Percentiles rank a stretch among this genome's conserved stretches.
Conservation (phyloP, 305 asterid genomes). For the Fraxinus angustifolia region DNA sequence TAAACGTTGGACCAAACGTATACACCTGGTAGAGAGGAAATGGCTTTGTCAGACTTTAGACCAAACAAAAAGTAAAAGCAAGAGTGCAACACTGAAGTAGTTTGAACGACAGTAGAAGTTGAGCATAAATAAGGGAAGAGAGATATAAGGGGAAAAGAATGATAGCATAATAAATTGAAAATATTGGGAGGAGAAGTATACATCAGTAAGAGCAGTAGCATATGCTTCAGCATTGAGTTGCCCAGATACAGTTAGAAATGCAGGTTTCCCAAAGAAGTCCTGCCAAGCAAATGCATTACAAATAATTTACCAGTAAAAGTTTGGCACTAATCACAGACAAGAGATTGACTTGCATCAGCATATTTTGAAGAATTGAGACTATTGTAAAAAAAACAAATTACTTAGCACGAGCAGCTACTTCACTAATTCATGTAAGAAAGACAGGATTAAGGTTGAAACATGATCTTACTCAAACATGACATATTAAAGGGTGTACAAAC, state of each 20-base stretch:
- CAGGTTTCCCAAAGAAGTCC: slow-evolving; percentile 97
- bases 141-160: slow-evolving; percentile 10
- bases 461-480: neutral
- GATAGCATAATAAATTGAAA: slow-evolving; percentile 22
- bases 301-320: slow-evolving; percentile 8
- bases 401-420: neutral
- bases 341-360: slow-evolving; percentile 12
- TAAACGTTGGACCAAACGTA: slow-evolving; percentile 97
- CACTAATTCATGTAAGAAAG: neutral
- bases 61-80: neutral
- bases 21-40: slow-evolving; percentile 62
- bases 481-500: neutral
- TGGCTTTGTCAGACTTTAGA: slow-evolving; percentile 19
- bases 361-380: neutral
- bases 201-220: slow-evolving; percentile 96
- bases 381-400: neutral
- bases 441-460: neutral
- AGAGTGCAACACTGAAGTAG: neutral
- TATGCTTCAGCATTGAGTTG: slow-evolving; percentile 99
- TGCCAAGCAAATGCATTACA: slow-evolving; percentile 31
- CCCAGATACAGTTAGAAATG: slow-evolving; percentile 94
- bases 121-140: neutral
- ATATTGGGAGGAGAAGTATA: slow-evolving; percentile 30
- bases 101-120: slow-evolving; percentile 10
- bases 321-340: slow-evolving; percentile 19